Evolutionary conservation across 345 rosid genomes (phyloP), one percentile per base, ranked within the genome.

Genomic region (Abelmoschus esculentus): DNA sequence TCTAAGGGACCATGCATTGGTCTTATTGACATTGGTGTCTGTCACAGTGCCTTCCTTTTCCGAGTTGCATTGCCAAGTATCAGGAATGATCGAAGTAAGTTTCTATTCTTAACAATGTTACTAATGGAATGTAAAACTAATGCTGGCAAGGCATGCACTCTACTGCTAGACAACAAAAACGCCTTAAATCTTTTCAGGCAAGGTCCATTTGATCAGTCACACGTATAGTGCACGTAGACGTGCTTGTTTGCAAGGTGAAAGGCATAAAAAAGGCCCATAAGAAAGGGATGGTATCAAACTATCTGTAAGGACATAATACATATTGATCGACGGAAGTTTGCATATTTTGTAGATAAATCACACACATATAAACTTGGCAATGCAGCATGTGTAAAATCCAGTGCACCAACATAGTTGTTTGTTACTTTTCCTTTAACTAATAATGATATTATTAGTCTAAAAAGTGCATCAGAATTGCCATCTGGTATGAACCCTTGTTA

Each of bases 1-100:
- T 80, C 89, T 62, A 36, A 19, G 46, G 96, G 85, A 0, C 91
- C 93, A 38, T 61, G 85, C 9, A 56, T 89, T 6, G 97, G 97
- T 77, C 78, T 81, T 70, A 69, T 84, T 65, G 96, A 93, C 75
- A 76, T 89, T 1, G 96, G 98, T 17, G 75, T 75, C 6, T 80
- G 89, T 70, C 88, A 85, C 57, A 47, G 54, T 36, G 89, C 96
- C n/a, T 93, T 82, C 73, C 57, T 93, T 52, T 90, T 90, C 74
- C 74, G 95, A 54, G 85, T 93, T 70, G 78, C 86, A 38, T 74
- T 93, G 74, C 92, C 97, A 2, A 89, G 97, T 42, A 61, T 81
- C 28, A 76, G 73, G 67, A 87, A 75, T 47, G 79, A 84, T 70
- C 79, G 72, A 75, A 74, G 97, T 87, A 87, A 81, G 84, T 6